Base-by-base conservation (phyloP, 1,284 basidiomycete species). In the Xerocomus minutiporus region DNA sequence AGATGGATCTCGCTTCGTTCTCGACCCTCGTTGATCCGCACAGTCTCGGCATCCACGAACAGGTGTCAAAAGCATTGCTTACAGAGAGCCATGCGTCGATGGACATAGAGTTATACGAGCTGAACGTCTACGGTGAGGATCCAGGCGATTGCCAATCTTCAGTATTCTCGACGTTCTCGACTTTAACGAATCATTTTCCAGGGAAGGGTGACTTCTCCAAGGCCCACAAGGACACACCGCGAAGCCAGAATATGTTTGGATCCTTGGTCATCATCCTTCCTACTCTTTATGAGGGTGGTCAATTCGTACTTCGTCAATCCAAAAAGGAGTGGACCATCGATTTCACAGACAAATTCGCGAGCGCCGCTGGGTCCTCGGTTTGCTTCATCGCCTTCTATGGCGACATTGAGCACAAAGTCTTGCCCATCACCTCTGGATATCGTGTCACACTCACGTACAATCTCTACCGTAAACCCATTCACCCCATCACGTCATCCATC, bases 371-470 rank as follows among this genome's bases (percentile, higher is more conserved):
- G 5, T 51, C 50, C n/a, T 57, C 58, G 2, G 47, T 67, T 31
- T 64, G 59, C 34, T 73, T 67, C 51, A 54, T 67, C 39, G 69
- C 73, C 1, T 74, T 73, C 48, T 71, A 60, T 55, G 62, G 66
- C 36, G 74, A 79, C 54, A 63, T 74, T 42, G 69, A 74, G 43
- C 73, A 77, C 55, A 69, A 76, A 53, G 70, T 79, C 23, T 52
- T 62, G 4, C 64, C 64, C 0, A 71, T 80, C 41, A 63, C 50
- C 2, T 63, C 66, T 11, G 75, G 78, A 1, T 64, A 68, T 50
- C 70, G 73, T 1, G 58, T 79, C 28, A 77, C 73, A 2, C 57
- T 79, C 46, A 73, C 75, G 0, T 77, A 73, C 55, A 72, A 71
- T 52, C 64, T 76, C 28, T 67, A 70, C 50, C 61, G 42, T 7